Percentiles rank a stretch among this genome's conserved stretches.
Conservation (phyloP, 1,284 basidiomycete species). For the Cryptococcus sp. region DNA sequence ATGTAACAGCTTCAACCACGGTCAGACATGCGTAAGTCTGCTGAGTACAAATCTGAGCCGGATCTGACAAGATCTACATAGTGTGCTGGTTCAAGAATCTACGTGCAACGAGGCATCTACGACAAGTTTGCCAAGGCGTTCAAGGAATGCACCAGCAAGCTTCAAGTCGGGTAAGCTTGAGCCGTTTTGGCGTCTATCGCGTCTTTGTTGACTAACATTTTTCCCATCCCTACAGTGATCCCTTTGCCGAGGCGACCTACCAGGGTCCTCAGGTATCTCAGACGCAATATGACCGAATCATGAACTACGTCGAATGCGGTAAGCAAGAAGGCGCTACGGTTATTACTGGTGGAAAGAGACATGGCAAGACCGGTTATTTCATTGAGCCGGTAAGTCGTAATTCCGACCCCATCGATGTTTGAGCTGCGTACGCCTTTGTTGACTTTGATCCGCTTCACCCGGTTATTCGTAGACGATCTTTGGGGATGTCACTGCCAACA, state of each 20-base stretch:
- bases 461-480: conserved; percentile 68
- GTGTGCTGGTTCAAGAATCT: conserved; percentile 55
- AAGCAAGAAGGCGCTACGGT: conserved; percentile 81
- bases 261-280: conserved; percentile 82
- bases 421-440: not conserved
- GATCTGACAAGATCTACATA: conserved; percentile 10
- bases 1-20: conserved; percentile 64
- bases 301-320: conserved; percentile 84
- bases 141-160: conserved; percentile 31
- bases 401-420: not conserved
- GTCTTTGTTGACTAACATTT: too few species aligned
- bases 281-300: conserved; percentile 64
- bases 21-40: conserved; percentile 67
- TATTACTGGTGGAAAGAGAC: conserved; percentile 71
- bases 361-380: conserved; percentile 66
- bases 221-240: conserved; percentile 57
- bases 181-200: not conserved
- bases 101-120: conserved; percentile 78
- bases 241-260: conserved; percentile 69
- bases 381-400: conserved; percentile 50
- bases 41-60: not conserved
- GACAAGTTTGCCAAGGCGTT: conserved; percentile 47
- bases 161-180: conserved; percentile 42
- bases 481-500: conserved; percentile 70
- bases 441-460: not conserved